phyloP scores from a whole-genome alignment of 129 eudicot species.

The Flaveria brownii region DNA sequence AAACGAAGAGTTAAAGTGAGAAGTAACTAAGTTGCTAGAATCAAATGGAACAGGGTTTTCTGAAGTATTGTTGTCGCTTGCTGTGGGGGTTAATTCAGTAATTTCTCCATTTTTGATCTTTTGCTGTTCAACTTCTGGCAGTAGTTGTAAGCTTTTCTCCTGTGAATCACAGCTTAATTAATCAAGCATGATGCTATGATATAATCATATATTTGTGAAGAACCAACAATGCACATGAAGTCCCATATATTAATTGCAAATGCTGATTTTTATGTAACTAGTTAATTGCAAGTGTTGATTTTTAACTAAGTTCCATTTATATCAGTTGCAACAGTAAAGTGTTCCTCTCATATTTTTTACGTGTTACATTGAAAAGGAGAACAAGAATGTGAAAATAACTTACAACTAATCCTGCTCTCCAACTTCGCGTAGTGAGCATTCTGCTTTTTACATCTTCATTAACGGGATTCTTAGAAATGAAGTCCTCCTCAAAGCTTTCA shows the following conservation, averaged over 20 bases:
- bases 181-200: conserved; percentile 4
- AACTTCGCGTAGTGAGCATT: conserved; percentile 52
- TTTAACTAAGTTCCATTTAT: neutral
- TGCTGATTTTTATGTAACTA: neutral
- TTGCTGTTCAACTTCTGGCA: conserved; percentile 83
- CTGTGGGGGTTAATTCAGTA: conserved; percentile 40
- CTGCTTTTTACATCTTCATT: conserved; percentile 50
- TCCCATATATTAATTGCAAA: neutral
- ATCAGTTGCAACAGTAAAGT: neutral
- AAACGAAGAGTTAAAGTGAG: conserved; percentile 41
- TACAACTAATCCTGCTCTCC: conserved; percentile 95
- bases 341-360: neutral
- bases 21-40: conserved; percentile 37
- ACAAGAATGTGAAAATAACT: conserved; percentile 34
- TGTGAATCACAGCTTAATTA: conserved; percentile 30
- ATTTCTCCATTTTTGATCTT: conserved; percentile 63
- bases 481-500: conserved; percentile 64
- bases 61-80: conserved; percentile 21
- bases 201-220: neutral
- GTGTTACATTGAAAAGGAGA: neutral
- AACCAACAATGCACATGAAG: neutral
- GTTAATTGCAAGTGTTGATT: neutral
- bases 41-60: conserved; percentile 30
- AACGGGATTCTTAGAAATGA: conserved; percentile 46
- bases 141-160: conserved; percentile 71